Evolutionary conservation across 129 eudicot species (phyloP).

Genomic region (Artemisia annua): DNA sequence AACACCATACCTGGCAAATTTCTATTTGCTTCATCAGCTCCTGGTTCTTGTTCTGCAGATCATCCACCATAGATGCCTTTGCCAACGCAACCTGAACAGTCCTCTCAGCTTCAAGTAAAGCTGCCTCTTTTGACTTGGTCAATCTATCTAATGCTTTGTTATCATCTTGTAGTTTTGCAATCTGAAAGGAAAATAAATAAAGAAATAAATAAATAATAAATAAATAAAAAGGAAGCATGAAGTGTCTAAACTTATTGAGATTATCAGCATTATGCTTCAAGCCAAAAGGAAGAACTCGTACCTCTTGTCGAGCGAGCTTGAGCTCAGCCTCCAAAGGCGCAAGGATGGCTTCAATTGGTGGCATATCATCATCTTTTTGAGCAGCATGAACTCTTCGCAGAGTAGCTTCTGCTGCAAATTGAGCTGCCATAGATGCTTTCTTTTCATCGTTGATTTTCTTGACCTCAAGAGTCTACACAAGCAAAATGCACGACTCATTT

Average conservation of each 20-base stretch:
- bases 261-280: slow-evolving; percentile 1
- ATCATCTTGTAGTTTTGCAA: slow-evolving; percentile 88
- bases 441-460: slow-evolving; percentile 41
- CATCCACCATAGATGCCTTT: slow-evolving; percentile 94
- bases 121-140: slow-evolving; percentile 94
- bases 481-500: slow-evolving; percentile 16
- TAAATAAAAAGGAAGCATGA: no score
- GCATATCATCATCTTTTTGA: slow-evolving; percentile 96
- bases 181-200: slow-evolving; percentile 44
- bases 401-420: slow-evolving; percentile 93
- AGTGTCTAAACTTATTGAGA: not conserved
- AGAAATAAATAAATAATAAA: no score
- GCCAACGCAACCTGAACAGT: slow-evolving; percentile 88
- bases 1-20: slow-evolving; percentile 68
- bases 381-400: slow-evolving; percentile 92
- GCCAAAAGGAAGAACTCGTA: slow-evolving; percentile 22
- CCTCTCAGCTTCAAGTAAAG: slow-evolving; percentile 90
- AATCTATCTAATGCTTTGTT: slow-evolving; percentile 88
- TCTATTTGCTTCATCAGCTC: slow-evolving; percentile 93
- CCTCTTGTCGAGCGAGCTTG: slow-evolving; percentile 87
- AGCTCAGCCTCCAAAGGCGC: slow-evolving; percentile 97
- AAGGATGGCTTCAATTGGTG: slow-evolving; percentile 92
- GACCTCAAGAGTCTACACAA: slow-evolving; percentile 49
- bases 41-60: slow-evolving; percentile 90
- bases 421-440: slow-evolving; percentile 81